These are phyloP conservation scores for Pseudogymnoascus sp. DNA, from an alignment of 2,329 filamentous ascomycete species.

Conservation along the genomic window DNA sequence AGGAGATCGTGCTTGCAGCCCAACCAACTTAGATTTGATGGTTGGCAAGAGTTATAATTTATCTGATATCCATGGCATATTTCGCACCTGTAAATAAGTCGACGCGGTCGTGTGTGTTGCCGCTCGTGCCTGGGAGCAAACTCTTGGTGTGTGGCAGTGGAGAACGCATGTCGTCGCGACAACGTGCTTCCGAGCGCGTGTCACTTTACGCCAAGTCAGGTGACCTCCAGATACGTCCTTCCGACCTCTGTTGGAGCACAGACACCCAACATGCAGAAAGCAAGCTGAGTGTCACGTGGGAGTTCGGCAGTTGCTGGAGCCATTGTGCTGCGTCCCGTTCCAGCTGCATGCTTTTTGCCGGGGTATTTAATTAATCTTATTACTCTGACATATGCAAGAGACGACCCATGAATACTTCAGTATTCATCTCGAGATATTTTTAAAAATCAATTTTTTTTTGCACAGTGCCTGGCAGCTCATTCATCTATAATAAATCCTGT, in stretches of 20 bases:
- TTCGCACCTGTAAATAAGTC: background rate
- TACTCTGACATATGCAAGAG: background rate
- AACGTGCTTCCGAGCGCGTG: constrained; percentile 3
- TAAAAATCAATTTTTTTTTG: background rate
- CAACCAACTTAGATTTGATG: background rate
- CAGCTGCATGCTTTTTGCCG: too few relatives aligned
- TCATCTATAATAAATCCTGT: background rate
- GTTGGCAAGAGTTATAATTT: background rate
- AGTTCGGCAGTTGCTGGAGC: too few relatives aligned
- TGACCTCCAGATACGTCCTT: background rate
- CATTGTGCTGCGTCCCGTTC: too few relatives aligned
- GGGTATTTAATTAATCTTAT: too few relatives aligned
- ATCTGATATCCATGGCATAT: background rate
- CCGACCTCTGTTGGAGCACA: background rate
- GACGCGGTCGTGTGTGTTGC: background rate
- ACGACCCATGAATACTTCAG: background rate
- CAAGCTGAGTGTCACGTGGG: too few relatives aligned
- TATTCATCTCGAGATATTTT: background rate
- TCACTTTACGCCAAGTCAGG: constrained; percentile 5
- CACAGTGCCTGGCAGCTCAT: background rate
- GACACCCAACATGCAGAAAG: background rate
- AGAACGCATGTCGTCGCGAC: constrained; percentile 7
- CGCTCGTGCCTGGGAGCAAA: background rate
- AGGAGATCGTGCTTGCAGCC: background rate
- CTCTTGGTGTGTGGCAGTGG: constrained; percentile 3